Percentiles rank a stretch among this genome's conserved stretches.
These are phyloP conservation scores for Cynanchum wilfordii DNA, from an alignment of 257 asterid species.

Conservation along the genomic window DNA sequence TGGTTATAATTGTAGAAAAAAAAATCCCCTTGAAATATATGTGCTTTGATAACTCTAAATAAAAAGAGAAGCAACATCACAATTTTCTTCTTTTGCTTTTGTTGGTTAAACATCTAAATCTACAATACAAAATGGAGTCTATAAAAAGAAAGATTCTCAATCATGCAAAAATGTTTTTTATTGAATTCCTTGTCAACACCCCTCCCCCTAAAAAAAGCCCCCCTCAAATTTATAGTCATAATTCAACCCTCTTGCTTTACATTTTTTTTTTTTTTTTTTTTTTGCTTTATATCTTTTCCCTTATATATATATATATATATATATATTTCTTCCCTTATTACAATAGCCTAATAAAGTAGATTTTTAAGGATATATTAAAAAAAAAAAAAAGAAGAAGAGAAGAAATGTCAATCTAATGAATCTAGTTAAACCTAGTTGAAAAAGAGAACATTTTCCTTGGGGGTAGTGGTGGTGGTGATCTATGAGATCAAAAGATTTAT, in stretches of 20 bases:
- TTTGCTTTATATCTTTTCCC: background rate
- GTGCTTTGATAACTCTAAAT: background rate
- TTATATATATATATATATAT: too few relatives aligned
- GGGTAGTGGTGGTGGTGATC: background rate
- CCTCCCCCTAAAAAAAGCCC: background rate
- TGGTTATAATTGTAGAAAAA: too few relatives aligned
- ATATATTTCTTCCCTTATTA: background rate
- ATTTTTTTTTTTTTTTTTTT: background rate
- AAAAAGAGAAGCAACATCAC: background rate
- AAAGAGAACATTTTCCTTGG: background rate
- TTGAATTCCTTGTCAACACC: background rate
- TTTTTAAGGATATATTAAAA: background rate
- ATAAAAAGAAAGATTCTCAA: background rate
- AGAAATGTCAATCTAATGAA: conserved; percentile 1
- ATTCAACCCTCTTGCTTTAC: background rate
- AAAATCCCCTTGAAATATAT: background rate
- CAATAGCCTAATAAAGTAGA: background rate
- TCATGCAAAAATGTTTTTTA: background rate
- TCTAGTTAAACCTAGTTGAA: background rate
- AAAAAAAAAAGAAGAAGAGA: background rate
- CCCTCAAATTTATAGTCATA: background rate
- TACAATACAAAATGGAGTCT: background rate
- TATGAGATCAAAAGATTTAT: background rate
- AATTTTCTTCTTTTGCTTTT: background rate
- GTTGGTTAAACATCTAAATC: conserved; percentile 9